These are phyloP conservation scores for Cetraspora pellucida DNA, from an alignment of 192 early-diverging fungal species.

Conservation along the genomic window DNA sequence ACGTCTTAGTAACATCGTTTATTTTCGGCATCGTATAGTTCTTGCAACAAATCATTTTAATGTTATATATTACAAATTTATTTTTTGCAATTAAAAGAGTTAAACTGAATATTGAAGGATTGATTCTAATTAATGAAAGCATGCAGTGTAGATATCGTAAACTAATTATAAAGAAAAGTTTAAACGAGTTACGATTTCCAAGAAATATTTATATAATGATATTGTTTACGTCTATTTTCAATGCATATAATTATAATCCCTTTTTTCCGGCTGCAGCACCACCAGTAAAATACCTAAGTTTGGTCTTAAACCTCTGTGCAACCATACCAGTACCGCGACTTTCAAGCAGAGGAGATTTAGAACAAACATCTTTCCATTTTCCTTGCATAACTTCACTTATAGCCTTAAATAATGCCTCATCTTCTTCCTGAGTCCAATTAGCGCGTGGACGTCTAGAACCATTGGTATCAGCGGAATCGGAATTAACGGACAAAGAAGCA, in stretches of 20 bases:
- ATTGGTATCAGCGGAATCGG: not conserved
- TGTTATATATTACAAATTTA: too few species aligned
- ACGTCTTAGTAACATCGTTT: too few species aligned
- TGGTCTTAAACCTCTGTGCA: not conserved
- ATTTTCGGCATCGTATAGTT: too few species aligned
- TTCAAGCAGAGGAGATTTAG: not conserved
- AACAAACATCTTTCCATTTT: not conserved
- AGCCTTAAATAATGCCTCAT: not conserved
- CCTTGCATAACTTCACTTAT: not conserved
- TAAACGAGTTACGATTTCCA: too few species aligned
- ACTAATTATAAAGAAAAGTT: too few species aligned
- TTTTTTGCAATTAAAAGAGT: too few species aligned
- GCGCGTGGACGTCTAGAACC: not conserved
- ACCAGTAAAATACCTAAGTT: conserved; percentile 3
- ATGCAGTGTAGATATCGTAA: too few species aligned
- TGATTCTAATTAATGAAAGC: too few species aligned
- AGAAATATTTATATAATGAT: too few species aligned
- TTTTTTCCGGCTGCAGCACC: not conserved
- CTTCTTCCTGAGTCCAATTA: conserved; percentile 11
- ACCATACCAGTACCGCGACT: conserved; percentile 4
- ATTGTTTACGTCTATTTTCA: too few species aligned
- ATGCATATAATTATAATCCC: not conserved
- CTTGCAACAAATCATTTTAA: too few species aligned
- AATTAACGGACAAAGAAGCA: not conserved
- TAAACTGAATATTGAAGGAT: too few species aligned